phyloP scores from a whole-genome alignment of 1,284 basidiomycete species.

The Trametes versicolor region DNA sequence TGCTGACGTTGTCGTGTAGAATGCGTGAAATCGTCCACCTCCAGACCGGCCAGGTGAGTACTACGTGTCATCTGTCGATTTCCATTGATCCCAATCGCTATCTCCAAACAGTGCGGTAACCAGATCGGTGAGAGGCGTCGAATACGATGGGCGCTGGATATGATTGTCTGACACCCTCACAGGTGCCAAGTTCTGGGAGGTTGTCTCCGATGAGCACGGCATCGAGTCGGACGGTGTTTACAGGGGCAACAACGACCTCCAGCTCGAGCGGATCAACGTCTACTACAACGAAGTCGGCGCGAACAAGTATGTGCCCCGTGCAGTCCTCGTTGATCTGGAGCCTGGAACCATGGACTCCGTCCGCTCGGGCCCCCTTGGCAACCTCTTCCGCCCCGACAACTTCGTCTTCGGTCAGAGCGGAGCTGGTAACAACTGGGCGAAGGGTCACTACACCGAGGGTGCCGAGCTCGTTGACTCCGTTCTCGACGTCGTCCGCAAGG shows the following conservation, averaged over 20 bases:
- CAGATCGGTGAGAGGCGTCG: constrained; percentile 79
- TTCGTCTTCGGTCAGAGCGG: constrained; percentile 92
- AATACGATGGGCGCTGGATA: constrained; percentile 29
- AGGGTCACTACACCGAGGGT: constrained; percentile 95
- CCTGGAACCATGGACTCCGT: constrained; percentile 98
- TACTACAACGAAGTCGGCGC: constrained; percentile 94
- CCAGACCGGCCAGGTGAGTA: constrained; percentile 90
- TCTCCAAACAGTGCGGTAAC: constrained; percentile 85
- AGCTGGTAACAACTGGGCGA: constrained; percentile 97
- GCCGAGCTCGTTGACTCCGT: constrained; percentile 97
- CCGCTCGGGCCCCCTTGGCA: constrained; percentile 84
- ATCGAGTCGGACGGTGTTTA: constrained; percentile 93
- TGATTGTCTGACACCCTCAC: constrained; percentile 28
- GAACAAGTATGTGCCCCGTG: constrained; percentile 97
- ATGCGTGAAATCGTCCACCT: constrained; percentile 99
- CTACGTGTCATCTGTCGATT: constrained; percentile 32
- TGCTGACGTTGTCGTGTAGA: constrained; percentile 56
- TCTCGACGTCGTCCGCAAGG: constrained; percentile 88
- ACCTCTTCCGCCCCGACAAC: constrained; percentile 95
- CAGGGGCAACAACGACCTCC: constrained; percentile 94
- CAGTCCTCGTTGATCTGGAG: constrained; percentile 94
- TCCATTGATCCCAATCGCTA: constrained; percentile 32
- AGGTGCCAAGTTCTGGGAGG: constrained; percentile 99
- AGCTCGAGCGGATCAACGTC: constrained; percentile 97
- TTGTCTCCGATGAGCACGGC: constrained; percentile 97